Evolutionary conservation across 23 red algal species (phyloP), one percentile per base, ranked within the genome.

Genomic region (Chondrus crispus): DNA sequence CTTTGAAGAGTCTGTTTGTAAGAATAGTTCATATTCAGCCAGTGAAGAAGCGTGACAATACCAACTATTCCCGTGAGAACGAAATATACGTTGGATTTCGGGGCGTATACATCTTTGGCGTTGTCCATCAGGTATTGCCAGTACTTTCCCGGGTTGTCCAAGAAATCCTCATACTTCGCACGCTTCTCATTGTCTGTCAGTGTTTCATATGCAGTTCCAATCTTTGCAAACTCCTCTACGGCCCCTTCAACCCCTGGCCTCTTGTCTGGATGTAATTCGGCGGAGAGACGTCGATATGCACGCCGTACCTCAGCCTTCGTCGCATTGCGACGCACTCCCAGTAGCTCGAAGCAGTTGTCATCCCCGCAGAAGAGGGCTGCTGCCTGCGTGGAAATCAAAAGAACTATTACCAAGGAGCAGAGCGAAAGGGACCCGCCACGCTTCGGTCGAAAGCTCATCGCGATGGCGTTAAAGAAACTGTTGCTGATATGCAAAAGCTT

Each of bases 181-280:
- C 94, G 88, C 14, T 84, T 84, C 18, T 4, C 46, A 22, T 80
- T 77, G 53, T 92, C 79, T 4, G 81, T 81, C 9, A 99, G 70
- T 19, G 93, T 89, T 63, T 96, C 97, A 52, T 99, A 96, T 22
- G 97, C 97, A 73, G 90, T 78, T 28, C 89, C 82, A 16, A 99
- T 47, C 20, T 62, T 58, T 20, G 87, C 84, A 43, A 95, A 99
- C 37, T 75, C 30, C 24, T 92, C 93, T 39, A 84, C 88, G 32
- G 94, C 97, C 14, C 77, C 39, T 28, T 71, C 52, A 42, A 93
- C 75, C 46, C 73, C 88, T 39, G 91, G 94, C 33, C 95, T 95
- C 62, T 89, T 91, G 49, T 99, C 97, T 0, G 97, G 97, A 74
- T 98, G 96, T 48, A 36, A 28, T 60, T 91, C 92, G 24, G 78